Base-by-base conservation (phyloP, 768 basidiomycete genomes). In the Tulasnella calospora region DNA sequence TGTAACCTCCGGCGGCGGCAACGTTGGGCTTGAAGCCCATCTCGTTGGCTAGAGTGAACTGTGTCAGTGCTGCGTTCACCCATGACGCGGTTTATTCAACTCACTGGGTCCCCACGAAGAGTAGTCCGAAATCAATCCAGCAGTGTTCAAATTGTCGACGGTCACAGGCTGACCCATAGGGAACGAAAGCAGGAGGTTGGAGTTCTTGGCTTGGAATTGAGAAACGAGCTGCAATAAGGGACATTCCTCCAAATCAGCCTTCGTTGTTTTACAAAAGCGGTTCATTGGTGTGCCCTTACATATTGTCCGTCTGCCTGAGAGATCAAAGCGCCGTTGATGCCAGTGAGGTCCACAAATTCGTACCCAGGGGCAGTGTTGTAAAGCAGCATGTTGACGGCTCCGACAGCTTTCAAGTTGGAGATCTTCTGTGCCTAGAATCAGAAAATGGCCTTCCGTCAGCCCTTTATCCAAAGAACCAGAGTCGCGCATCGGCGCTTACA, bases 31-130 rank as follows among this genome's bases (percentile, higher is more conserved):
- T 83, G 79, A 81, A 74, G 38, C 47, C 75, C 51, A 83, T 40
- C 71, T 85, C 85, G 78, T 84, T 83, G 13, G 85, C 77, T 78
- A 70, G 71, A 36, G 23, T 12, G 13, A 3, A 27, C 38, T n/a
- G 71, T 23, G 38, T 73, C 30, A 73, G 71, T 12, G 74, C 71
- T n/a, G 3, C 74, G 9, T 30, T 38, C 13, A 41, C 17, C 51
- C 1, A 23, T 30, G 30, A 70, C 10, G 33, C 75, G 30, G 33
- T 36, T n/a, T 15, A 5, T 13, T 23, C 27, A 35, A 33, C 77
- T 44, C 41, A 78, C 77, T 84, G 3, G 85, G 85, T 6, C 85
- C 85, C 55, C 82, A 83, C 15, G 82, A 73, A 40, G 82, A 83
- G 75, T 81, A 83, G 72, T 77, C 71, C 3, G 82, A 82, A 0